These are phyloP conservation scores for Populus hybrid DNA, from an alignment of 441 rosid species.

Conservation along the genomic window DNA sequence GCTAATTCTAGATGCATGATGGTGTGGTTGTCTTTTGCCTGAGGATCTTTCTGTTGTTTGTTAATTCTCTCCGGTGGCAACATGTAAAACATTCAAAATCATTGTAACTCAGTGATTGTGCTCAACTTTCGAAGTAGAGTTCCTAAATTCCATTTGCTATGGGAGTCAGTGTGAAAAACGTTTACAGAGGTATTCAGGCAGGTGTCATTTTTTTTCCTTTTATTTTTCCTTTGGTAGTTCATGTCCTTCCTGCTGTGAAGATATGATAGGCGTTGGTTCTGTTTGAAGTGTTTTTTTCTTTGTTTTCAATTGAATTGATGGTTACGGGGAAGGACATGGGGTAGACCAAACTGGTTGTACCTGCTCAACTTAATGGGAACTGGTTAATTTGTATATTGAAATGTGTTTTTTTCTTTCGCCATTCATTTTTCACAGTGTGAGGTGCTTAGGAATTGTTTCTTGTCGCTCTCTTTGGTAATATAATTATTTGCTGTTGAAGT, in stretches of 20 bases:
- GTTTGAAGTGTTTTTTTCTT: background rate
- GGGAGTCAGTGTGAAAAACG: background rate
- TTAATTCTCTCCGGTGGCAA: background rate
- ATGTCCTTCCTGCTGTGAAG: constrained; percentile 1
- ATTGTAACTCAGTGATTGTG: background rate
- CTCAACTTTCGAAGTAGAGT: background rate
- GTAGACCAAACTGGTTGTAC: background rate
- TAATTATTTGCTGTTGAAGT: background rate
- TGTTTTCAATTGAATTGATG: background rate
- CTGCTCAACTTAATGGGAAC: background rate
- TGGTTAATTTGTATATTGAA: background rate
- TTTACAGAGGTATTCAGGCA: background rate
- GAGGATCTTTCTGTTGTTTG: background rate
- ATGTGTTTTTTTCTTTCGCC: background rate
- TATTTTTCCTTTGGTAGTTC: background rate
- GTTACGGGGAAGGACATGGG: background rate
- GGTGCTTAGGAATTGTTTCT: background rate
- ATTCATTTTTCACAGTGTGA: background rate
- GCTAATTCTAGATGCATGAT: background rate
- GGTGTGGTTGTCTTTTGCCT: background rate
- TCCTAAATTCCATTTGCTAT: background rate
- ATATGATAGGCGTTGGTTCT: background rate
- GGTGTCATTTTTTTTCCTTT: background rate
- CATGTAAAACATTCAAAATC: background rate
- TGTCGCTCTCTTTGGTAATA: background rate